Base-by-base conservation (phyloP, 805 yeast species). In the Wickerhamomyces silvicola region DNA sequence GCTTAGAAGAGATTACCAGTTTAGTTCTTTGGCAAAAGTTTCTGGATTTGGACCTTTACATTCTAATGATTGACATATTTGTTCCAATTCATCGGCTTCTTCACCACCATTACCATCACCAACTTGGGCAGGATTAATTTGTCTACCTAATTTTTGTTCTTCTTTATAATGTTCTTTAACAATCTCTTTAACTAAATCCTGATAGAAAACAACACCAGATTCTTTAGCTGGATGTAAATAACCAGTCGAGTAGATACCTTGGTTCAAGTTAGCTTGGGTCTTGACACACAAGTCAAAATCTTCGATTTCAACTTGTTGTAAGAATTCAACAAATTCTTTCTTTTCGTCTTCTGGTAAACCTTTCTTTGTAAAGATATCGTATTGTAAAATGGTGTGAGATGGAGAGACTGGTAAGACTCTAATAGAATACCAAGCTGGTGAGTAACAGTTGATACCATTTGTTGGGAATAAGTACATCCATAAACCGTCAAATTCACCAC, bases 391-490 rank as follows among this genome's bases (percentile, higher is more conserved):
- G 9, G 81, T 75, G 48, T 66, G 72, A 21, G 63, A 61, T 14
- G 79, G 72, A 22, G 67, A 48, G 13, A 70, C 52, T 20, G 81
- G 81, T 37, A 74, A 57, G 4, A 75, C 80, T 45, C 80, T 60
- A 41, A 75, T 74, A 7, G 77, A 66, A 53, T 75, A 75, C 76
- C 78, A 75, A 8, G 80, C 80, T 44, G 81, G 80, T 0, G 80
- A 73, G 48, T 75, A 75, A 46, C 81, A 75, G 55, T 75, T 75
- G 50, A 75, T 54, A 27, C 81, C 81, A 48, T 72, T 72, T 29
- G 66, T 70, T 35, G 81, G 81, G 61, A 62, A 75, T 38, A 72
- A 54, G 52, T 75, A 75, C 37, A 75, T 68, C 81, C 81, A 75
- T 49, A 75, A 59, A 10, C 80, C 81, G 48, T 75, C 71, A 56